Conservation (phyloP, 2,329 filamentous ascomycete genomes). For the Neonectria sp. region DNA sequence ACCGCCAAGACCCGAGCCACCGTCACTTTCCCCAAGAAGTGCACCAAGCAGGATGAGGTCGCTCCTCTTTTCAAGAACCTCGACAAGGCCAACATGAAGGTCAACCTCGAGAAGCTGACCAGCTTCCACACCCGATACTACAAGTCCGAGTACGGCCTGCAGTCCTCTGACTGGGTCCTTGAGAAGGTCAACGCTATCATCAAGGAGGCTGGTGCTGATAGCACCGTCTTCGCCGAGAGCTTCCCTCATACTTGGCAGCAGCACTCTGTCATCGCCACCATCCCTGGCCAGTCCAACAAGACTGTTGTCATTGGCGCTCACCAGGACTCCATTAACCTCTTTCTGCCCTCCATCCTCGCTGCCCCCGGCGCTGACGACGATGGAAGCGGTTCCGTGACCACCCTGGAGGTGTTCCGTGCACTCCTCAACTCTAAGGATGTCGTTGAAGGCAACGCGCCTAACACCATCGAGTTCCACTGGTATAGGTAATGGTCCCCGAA, state of each 20-base stretch:
- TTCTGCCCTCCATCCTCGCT: conserved; percentile 84
- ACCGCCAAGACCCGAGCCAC: conserved; percentile 50
- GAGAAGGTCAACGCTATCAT: conserved; percentile 81
- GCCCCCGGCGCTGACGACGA: conserved; percentile 97
- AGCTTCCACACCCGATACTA: conserved; percentile 88
- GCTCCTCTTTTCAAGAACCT: conserved; percentile 77
- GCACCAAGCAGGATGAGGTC: conserved; percentile 76
- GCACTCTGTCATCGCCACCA: conserved; percentile 90
- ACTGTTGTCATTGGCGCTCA: conserved; percentile 93
- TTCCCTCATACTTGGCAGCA: conserved; percentile 92
- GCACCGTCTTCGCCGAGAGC: conserved; percentile 77
- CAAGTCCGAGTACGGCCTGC: conserved; percentile 81
- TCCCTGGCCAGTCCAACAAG: conserved; percentile 87
- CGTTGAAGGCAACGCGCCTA: conserved; percentile 78
- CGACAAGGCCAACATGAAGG: conserved; percentile 81
- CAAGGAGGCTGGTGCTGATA: conserved; percentile 77
- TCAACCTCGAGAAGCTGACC: conserved; percentile 84
- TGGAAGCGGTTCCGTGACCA: conserved; percentile 93
- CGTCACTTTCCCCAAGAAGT: conserved; percentile 77
- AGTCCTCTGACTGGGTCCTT: conserved; percentile 92
- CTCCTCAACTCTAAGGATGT: conserved; percentile 82
- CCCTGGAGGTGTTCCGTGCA: conserved; percentile 89
- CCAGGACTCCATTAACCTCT: conserved; percentile 96
- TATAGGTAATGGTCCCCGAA: conserved; percentile 61
- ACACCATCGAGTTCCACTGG: conserved; percentile 98